Evolutionary conservation across 345 rosid species (phyloP).

Genomic region (Citrus maxima): DNA sequence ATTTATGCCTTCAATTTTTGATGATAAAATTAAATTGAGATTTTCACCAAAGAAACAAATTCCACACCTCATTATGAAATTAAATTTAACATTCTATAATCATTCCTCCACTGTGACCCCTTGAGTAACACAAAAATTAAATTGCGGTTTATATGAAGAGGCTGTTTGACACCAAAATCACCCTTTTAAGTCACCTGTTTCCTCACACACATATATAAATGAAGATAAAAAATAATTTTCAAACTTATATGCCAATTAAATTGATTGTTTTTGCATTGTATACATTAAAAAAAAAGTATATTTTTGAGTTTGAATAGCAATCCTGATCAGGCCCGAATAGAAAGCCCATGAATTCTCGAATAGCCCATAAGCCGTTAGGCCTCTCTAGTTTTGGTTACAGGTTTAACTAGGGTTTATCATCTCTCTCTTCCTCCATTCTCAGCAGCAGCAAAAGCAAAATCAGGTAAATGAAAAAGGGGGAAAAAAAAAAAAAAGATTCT

Average conservation of each 20-base stretch:
- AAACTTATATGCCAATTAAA: neutral
- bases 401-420: conserved; percentile 5
- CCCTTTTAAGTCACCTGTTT: too few relatives aligned
- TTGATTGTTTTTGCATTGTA: neutral
- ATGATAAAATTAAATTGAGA: too few relatives aligned
- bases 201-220: too few relatives aligned
- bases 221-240: too few relatives aligned
- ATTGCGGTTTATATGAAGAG: too few relatives aligned
- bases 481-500: neutral
- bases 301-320: neutral
- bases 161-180: too few relatives aligned
- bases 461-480: neutral
- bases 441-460: neutral
- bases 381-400: neutral
- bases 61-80: too few relatives aligned
- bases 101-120: too few relatives aligned
- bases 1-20: too few relatives aligned
- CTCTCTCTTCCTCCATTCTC: neutral
- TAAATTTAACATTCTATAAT: too few relatives aligned
- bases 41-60: too few relatives aligned
- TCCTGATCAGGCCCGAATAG: neutral
- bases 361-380: neutral
- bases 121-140: too few relatives aligned
- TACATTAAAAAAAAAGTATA: neutral
- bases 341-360: neutral